Conservation (phyloP, 768 basidiomycete genomes). For the Tulasnella calospora region DNA sequence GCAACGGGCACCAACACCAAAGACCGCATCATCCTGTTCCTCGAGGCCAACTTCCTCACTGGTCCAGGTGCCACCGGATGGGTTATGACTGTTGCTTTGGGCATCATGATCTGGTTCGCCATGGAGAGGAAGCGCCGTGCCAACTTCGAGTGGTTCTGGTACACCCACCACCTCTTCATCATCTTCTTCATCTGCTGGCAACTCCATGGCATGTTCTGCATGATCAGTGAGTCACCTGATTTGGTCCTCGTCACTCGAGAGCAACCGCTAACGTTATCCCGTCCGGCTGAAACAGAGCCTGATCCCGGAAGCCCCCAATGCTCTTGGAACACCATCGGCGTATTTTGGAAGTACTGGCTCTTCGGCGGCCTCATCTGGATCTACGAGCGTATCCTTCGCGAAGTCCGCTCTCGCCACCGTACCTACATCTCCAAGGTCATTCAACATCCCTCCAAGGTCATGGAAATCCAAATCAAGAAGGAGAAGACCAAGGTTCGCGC, state of each 20-base stretch:
- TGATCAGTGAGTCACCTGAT: conserved; percentile 51
- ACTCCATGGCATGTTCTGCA: conserved; percentile 94
- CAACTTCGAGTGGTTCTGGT: conserved; percentile 67
- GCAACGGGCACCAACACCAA: conserved; percentile 74
- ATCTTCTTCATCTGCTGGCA: conserved; percentile 94
- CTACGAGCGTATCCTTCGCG: conserved; percentile 82
- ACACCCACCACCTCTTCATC: conserved; percentile 82
- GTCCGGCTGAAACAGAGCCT: conserved; percentile 51
- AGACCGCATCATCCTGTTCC: conserved; percentile 60
- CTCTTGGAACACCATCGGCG: conserved; percentile 81
- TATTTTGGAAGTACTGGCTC: conserved; percentile 81
- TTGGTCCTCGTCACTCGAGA: neutral
- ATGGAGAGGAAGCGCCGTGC: conserved; percentile 71
- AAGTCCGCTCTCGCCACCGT: conserved; percentile 80
- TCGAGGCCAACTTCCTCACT: conserved; percentile 30
- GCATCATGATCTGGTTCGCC: conserved; percentile 38
- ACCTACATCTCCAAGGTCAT: conserved; percentile 33
- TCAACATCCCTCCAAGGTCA: conserved; percentile 42
- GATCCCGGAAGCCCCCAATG: conserved; percentile 74
- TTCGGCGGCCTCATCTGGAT: conserved; percentile 76
- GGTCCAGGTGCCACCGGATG: conserved; percentile 44
- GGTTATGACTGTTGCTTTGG: conserved; percentile 52
- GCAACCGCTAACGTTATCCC: neutral
- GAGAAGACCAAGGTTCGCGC: conserved; percentile 78
- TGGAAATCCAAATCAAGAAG: conserved; percentile 97